Percentiles rank a stretch among this genome's conserved stretches.
phyloP scores from a whole-genome alignment of 306 rosid genomes.

The Sicyos edulis region DNA sequence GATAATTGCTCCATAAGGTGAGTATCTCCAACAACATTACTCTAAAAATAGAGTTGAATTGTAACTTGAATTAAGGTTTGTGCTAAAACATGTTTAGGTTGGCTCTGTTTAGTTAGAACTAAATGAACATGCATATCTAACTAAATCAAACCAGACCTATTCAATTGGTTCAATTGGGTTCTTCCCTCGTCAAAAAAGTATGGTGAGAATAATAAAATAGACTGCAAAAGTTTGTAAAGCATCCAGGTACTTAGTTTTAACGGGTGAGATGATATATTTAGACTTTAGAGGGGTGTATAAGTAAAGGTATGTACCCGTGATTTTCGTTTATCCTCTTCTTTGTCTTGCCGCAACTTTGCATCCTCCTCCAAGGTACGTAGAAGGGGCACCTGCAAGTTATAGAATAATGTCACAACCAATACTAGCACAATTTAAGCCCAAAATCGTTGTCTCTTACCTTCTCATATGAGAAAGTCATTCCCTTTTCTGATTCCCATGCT shows the following conservation, averaged over 20 bases:
- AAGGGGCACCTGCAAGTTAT: constrained; percentile 49
- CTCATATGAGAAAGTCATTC: constrained; percentile 76
- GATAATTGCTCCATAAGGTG: too few species aligned
- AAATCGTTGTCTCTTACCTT: constrained; percentile 44
- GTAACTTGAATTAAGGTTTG: too few species aligned
- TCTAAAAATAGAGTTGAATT: not conserved
- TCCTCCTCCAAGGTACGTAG: constrained; percentile 57
- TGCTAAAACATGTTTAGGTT: not conserved
- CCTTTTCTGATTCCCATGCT: constrained; percentile 82
- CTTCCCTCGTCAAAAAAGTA: not conserved
- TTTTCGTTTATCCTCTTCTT: constrained; percentile 82
- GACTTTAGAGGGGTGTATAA: not conserved
- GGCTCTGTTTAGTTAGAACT: not conserved
- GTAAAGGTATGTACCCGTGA: constrained; percentile 47
- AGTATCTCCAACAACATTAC: too few species aligned
- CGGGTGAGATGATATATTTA: not conserved
- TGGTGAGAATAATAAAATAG: not conserved
- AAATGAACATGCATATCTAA: not conserved
- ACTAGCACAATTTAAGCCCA: not conserved
- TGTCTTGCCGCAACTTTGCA: constrained; percentile 40
- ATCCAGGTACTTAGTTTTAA: not conserved
- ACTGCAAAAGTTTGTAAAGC: not conserved
- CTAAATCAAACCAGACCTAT: not conserved
- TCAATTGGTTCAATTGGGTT: not conserved
- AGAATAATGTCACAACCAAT: constrained; percentile 15